Evolutionary conservation across 2,329 filamentous ascomycete species (phyloP), one percentile per base, ranked within the genome.

Genomic region (Monilinia polystroma): DNA sequence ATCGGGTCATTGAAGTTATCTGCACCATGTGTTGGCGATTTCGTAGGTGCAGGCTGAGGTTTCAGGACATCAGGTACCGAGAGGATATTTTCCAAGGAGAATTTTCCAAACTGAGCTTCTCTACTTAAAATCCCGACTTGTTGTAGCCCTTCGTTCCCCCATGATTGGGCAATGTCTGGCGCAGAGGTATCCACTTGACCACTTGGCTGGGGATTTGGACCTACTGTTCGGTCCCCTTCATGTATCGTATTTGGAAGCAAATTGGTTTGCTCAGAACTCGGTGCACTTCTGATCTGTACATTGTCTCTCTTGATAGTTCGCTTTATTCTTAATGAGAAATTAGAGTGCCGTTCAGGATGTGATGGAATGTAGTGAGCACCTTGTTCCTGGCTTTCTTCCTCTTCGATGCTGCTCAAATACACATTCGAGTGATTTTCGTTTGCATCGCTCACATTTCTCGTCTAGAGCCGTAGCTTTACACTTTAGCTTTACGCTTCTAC

Each of bases 401-500:
- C 79, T 77, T 8, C 76, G 77, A 70, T 80, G 79, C 59, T 78
- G 72, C 65, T 77, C 75, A 66, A 78, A 79, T 7, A 78, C 70
- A 66, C 78, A 80, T 7, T 76, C 73, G 6, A 80, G 67, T 2
- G 76, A 76, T 65, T 80, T 79, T 32, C 77, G 74, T 16, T 68
- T 69, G 67, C 79, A 80, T 8, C 79, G 76, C 53, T 77, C 75
- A 65, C 79, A 80, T 20, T 62, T 73, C 8, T 70, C 65, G n/a
- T 67, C 70, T 41, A 68, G 68, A 20, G 64, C 66, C 20, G 69
- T 71, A 10, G 72, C 67, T 18, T 69, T 70, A 66, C 79, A 80
- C 65, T 77, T 79, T 75, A 80, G 78, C 69, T 80, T 80, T 20
- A 79, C 75, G 26, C 72, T 77, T 54, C 79, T 73, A 65, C 79